Evolutionary conservation across 2,329 filamentous ascomycete genomes (phyloP).

Genomic region (Pseudogymnoascus pannorum): DNA sequence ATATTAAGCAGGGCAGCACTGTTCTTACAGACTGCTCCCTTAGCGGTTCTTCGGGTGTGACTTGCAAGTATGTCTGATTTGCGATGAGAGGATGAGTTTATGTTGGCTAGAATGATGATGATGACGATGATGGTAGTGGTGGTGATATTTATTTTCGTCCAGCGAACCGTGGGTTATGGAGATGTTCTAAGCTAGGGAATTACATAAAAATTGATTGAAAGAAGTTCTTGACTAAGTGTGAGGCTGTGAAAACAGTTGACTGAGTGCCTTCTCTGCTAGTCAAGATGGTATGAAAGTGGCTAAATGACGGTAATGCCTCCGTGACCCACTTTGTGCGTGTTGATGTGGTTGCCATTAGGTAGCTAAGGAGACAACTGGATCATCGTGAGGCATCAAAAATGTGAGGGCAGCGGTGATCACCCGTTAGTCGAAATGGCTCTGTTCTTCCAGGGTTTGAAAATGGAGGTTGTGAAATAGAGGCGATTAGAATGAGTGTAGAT

Average conservation of each 20-base stretch:
- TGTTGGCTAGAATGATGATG: neutral
- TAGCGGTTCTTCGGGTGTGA: constrained; percentile 13
- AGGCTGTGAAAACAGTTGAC: neutral
- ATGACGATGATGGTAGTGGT: neutral
- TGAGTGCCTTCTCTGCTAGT: neutral
- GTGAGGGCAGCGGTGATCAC: too few relatives aligned
- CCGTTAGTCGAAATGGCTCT: too few relatives aligned
- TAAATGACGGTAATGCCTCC: too few relatives aligned
- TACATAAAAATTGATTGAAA: neutral
- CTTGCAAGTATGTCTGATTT: constrained; percentile 17
- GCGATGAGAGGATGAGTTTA: neutral
- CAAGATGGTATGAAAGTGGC: too few relatives aligned
- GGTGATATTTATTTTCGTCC: neutral
- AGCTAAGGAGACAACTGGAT: too few relatives aligned
- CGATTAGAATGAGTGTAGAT: neutral
- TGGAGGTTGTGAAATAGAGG: neutral
- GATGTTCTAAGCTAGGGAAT: neutral
- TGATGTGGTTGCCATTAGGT: too few relatives aligned
- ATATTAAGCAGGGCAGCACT: constrained; percentile 34
- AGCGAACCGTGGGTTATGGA: neutral
- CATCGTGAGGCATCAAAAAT: too few relatives aligned
- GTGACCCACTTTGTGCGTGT: too few relatives aligned
- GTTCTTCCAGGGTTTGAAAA: neutral
- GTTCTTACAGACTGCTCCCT: constrained; percentile 23
- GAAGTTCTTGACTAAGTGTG: neutral